A percentile compares a stretch with the other conserved stretches of the same genome.
Conservation (phyloP, 768 basidiomycete genomes). For the Pisolithus orientalis region DNA sequence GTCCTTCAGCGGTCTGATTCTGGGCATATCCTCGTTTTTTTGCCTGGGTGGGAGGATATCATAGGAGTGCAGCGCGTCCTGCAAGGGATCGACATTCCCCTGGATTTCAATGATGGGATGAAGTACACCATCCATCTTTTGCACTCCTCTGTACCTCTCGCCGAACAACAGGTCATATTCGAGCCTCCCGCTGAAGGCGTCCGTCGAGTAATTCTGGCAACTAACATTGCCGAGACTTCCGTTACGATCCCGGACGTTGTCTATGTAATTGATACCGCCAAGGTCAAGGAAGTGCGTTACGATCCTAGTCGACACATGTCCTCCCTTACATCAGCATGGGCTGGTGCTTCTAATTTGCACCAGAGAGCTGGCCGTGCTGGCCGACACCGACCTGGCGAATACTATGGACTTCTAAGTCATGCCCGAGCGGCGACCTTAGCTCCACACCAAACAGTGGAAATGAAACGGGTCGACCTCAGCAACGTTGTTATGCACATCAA, state of each 20-base stretch:
- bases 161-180: slow-evolving; percentile 87
- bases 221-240: slow-evolving; percentile 94
- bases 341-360: slow-evolving; percentile 83
- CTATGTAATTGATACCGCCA: slow-evolving; percentile 86
- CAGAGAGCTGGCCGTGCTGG: slow-evolving; percentile 92
- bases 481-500: slow-evolving; percentile 97
- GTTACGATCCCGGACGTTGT: slow-evolving; percentile 94
- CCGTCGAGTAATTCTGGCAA: slow-evolving; percentile 85
- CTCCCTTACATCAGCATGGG: slow-evolving; percentile 85
- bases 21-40: slow-evolving; percentile 86
- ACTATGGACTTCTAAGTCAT: slow-evolving; percentile 76
- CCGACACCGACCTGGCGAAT: slow-evolving; percentile 84
- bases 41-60: slow-evolving; percentile 95
- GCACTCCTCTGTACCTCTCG: slow-evolving; percentile 84
- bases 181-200: slow-evolving; percentile 72
- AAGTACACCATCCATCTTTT: slow-evolving; percentile 72
- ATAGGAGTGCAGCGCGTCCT: slow-evolving; percentile 60
- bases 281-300: slow-evolving; percentile 84
- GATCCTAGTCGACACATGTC: slow-evolving; percentile 88
- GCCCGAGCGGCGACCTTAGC: slow-evolving; percentile 54
- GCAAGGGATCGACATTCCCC: slow-evolving; percentile 42
- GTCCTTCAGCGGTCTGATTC: slow-evolving; percentile 67
- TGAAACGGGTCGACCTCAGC: slow-evolving; percentile 85
- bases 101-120: slow-evolving; percentile 53
- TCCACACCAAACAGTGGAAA: slow-evolving; percentile 88